A percentile compares a stretch with the other conserved stretches of the same genome.
phyloP scores from a whole-genome alignment of 768 basidiomycete genomes.

The Dioszegia aurantiaca region DNA sequence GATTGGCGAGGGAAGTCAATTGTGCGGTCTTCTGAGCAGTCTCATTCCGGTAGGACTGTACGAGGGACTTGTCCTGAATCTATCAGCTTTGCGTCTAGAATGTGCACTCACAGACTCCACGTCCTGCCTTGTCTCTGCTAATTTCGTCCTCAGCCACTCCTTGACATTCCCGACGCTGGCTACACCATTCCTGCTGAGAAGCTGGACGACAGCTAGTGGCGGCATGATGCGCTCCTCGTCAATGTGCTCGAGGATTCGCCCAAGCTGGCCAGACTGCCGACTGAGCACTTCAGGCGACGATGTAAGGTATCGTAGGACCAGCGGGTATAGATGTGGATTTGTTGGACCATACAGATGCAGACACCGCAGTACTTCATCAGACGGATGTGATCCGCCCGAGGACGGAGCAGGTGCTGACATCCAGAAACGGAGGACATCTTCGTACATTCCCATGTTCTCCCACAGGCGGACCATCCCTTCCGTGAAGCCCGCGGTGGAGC shows the following conservation, averaged over 20 bases:
- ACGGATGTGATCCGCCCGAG: constrained; percentile 52
- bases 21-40: constrained; percentile 74
- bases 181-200: constrained; percentile 80
- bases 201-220: constrained; percentile 82
- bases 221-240: constrained; percentile 79
- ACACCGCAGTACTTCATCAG: constrained; percentile 65
- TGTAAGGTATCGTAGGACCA: constrained; percentile 85
- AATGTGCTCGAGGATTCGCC: constrained; percentile 68
- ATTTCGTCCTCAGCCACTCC: constrained; percentile 79
- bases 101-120: constrained; percentile 71
- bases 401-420: constrained; percentile 57
- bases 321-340: constrained; percentile 74
- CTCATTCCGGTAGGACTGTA: constrained; percentile 82
- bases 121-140: constrained; percentile 69
- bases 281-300: constrained; percentile 70
- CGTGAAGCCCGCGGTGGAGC: constrained; percentile 77
- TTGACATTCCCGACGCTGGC: constrained; percentile 89
- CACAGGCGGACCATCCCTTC: constrained; percentile 83
- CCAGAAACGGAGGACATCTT: constrained; percentile 89
- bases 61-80: constrained; percentile 72
- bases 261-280: constrained; percentile 69
- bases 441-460: constrained; percentile 94
- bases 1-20: constrained; percentile 74
- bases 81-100: constrained; percentile 4
- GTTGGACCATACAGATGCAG: constrained; percentile 70